Evolutionary conservation across 768 basidiomycete genomes (phyloP).

Genomic region (Roridomyces roridus): DNA sequence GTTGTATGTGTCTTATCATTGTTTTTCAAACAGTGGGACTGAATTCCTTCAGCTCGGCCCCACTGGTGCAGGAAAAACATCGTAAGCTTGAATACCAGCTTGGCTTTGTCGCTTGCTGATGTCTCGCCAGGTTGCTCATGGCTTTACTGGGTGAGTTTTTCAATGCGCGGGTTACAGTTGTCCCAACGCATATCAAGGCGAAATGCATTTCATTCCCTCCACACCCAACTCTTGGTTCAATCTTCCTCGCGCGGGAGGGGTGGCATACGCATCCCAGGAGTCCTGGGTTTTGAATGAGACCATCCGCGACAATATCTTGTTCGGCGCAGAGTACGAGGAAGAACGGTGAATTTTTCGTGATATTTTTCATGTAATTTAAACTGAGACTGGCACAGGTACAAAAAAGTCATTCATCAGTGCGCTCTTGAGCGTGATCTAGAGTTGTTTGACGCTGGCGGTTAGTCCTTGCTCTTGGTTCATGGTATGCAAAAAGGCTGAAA

Average conservation of each 20-base stretch:
- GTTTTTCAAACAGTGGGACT: slow-evolving; percentile 21
- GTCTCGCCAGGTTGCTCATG: slow-evolving; percentile 49
- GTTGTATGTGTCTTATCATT: slow-evolving; percentile 55
- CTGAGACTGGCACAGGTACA: slow-evolving; percentile 46
- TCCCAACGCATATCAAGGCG: slow-evolving; percentile 39
- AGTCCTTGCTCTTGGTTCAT: too few species aligned
- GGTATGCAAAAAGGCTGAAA: background rate
- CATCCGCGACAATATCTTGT: slow-evolving; percentile 82
- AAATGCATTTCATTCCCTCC: slow-evolving; percentile 68
- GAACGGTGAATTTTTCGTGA: slow-evolving; percentile 51
- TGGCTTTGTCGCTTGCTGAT: background rate
- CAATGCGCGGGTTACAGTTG: too few species aligned
- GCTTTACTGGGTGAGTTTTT: slow-evolving; percentile 52
- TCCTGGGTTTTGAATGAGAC: slow-evolving; percentile 88
- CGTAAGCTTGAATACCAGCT: slow-evolving; percentile 21
- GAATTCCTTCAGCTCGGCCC: slow-evolving; percentile 13
- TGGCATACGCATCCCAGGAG: slow-evolving; percentile 86
- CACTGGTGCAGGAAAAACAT: slow-evolving; percentile 59
- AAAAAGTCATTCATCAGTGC: slow-evolving; percentile 77
- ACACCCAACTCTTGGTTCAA: slow-evolving; percentile 67
- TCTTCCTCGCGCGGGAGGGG: slow-evolving; percentile 70
- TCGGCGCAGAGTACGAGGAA: slow-evolving; percentile 81
- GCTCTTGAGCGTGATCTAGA: slow-evolving; percentile 77
- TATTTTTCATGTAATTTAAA: too few species aligned
- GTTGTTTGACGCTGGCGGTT: slow-evolving; percentile 46